Evolutionary conservation across 768 basidiomycete genomes (phyloP), one percentile per base, ranked within the genome.

Genomic region (Russula emetica): DNA sequence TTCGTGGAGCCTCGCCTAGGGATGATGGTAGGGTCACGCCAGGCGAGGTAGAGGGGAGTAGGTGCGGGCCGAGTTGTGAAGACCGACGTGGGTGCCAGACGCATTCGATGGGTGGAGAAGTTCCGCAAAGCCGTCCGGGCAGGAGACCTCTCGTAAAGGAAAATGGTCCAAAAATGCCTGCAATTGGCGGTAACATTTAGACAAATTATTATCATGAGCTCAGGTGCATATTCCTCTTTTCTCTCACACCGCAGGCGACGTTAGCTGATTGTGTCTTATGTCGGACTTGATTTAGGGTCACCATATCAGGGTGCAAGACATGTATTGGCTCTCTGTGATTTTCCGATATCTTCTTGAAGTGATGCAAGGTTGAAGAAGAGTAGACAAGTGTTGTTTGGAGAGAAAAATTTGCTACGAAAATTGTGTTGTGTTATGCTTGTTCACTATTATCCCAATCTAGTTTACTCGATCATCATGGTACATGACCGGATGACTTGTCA

Each of bases 1-100:
- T 50, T 60, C 78, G 74, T 69, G 88, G 90, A 89, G 90, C 89
- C 87, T 81, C 80, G 78, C 78, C 81, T 75, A 78, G 72, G 72
- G 69, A 81, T 40, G 66, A 55, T 18, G 66, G 63, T 69, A 61
- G 64, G 80, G 83, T 79, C 74, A 85, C 84, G 85, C 77, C 85
- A 77, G 82, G 88, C 75, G 86, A 83, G 84, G 87, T 68, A 79
- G 81, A 66, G 69, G 80, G 76, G 60, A 26, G 54, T 40, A 22
- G 36, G 30, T 36, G 53, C 47, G 42, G 47, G 32, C 24, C 30
- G 54, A 45, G 53, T 55, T 32, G 30, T 32, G 54, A 30, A 44
- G 38, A 44, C 54, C 28, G 58, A 54, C 45, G 22, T 36, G 59
- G 54, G 22, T 58, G 38, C 47, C 49, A 30, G 56, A 42, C 30